These are phyloP conservation scores for Ophiognomonia clavigignenti-juglandacearum DNA, from an alignment of 2,329 filamentous ascomycete genomes.

Conservation along the genomic window DNA sequence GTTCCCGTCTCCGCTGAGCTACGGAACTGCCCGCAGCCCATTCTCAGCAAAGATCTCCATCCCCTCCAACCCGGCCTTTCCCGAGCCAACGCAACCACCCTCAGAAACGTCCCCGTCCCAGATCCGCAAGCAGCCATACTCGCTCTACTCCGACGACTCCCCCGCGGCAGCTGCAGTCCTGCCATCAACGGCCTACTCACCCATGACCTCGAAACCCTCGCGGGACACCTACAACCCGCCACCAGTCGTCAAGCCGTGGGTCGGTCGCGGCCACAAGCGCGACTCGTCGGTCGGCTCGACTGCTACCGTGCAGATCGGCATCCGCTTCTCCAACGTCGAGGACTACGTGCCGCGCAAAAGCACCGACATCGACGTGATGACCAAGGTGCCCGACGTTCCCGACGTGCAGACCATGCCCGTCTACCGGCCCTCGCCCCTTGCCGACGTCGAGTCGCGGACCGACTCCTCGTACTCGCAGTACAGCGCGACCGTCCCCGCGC, in stretches of 20 bases:
- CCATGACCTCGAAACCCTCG: constrained; percentile 16
- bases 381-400: neutral
- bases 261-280: constrained; percentile 43
- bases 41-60: constrained; percentile 12
- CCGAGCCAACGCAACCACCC: constrained; percentile 26
- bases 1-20: neutral
- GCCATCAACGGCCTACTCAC: constrained; percentile 44
- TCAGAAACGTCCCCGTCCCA: constrained; percentile 22
- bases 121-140: constrained; percentile 34
- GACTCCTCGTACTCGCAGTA: constrained; percentile 16
- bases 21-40: constrained; percentile 4
- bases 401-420: neutral
- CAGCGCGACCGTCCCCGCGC: no score
- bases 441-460: constrained; percentile 4
- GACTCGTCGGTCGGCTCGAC: constrained; percentile 60
- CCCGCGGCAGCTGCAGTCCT: constrained; percentile 30
- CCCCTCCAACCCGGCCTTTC: constrained; percentile 18
- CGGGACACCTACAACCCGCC: constrained; percentile 36
- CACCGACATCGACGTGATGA: constrained; percentile 24
- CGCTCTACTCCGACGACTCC: constrained; percentile 32
- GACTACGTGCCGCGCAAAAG: constrained; percentile 38
- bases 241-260: constrained; percentile 36
- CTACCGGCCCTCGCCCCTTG: constrained; percentile 28
- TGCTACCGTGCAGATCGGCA: constrained; percentile 67
- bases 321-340: constrained; percentile 58